A percentile compares a stretch with the other conserved stretches of the same genome.
These are phyloP conservation scores for Barbarea vulgaris DNA, from an alignment of 345 rosid genomes.

Conservation along the genomic window DNA sequence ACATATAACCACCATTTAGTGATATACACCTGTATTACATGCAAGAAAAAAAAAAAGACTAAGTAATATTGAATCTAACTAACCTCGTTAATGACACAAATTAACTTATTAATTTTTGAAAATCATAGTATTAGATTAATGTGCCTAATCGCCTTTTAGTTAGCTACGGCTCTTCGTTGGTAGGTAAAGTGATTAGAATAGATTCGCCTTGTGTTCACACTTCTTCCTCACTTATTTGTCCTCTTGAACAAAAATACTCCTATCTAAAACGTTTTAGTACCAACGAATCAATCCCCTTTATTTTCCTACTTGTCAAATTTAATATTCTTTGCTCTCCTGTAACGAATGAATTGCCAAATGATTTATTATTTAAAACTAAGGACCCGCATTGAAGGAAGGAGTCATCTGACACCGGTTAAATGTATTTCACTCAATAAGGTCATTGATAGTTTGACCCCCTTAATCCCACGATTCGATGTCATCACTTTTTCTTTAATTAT, in stretches of 20 bases:
- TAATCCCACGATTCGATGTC: too few species aligned
- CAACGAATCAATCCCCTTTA: slow-evolving; percentile 19
- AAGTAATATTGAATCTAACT: neutral
- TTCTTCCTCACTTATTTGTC: neutral
- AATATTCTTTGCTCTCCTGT: slow-evolving; percentile 7
- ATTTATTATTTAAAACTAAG: neutral
- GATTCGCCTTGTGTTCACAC: slow-evolving; percentile 13
- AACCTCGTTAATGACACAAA: neutral
- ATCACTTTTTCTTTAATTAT: too few species aligned
- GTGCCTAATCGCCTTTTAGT: slow-evolving; percentile 2
- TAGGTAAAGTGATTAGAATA: slow-evolving; percentile 19
- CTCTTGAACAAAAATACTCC: slow-evolving; percentile 11
- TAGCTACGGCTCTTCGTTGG: neutral
- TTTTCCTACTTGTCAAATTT: neutral
- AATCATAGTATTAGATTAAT: slow-evolving; percentile 15
- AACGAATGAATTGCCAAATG: neutral
- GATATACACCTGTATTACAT: slow-evolving; percentile 30
- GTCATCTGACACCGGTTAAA: too few species aligned
- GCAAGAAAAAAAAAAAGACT: neutral
- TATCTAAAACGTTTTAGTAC: neutral
- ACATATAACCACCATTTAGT: slow-evolving; percentile 11
- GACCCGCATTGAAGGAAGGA: neutral
- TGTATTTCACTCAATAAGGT: too few species aligned
- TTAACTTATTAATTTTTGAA: neutral
- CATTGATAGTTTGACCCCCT: too few species aligned